Conservation (phyloP, 2,329 filamentous ascomycete genomes). For the Raffaelea ambrosiae region DNA sequence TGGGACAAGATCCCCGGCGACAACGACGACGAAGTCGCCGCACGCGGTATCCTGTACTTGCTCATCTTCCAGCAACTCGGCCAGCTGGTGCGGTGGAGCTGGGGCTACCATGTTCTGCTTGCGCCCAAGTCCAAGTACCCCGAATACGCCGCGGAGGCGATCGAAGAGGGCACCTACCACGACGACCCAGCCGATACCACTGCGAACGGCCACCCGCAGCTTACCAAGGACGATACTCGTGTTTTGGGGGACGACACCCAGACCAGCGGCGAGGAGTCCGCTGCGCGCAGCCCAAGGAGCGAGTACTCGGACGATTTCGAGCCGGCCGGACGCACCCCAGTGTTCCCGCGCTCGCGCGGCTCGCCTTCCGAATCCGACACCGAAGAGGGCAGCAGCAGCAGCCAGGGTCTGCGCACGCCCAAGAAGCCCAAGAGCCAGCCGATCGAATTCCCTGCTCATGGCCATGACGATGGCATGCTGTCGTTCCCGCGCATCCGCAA, state of each 20-base stretch:
- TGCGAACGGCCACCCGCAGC: neutral
- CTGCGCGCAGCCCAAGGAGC: conserved; percentile 24
- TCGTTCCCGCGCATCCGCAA: conserved; percentile 52
- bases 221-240: neutral
- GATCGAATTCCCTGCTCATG: conserved; percentile 16
- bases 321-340: conserved; percentile 47
- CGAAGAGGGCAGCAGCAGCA: conserved; percentile 23
- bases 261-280: conserved; percentile 28
- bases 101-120: conserved; percentile 93
- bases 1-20: conserved; percentile 89
- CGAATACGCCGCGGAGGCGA: conserved; percentile 48
- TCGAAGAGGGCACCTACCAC: conserved; percentile 50
- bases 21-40: conserved; percentile 90
- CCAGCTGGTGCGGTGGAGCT: conserved; percentile 92
- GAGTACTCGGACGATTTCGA: conserved; percentile 41
- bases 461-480: conserved; percentile 43
- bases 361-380: conserved; percentile 42
- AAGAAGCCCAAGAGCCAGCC: conserved; percentile 19
- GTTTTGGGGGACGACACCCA: conserved; percentile 16
- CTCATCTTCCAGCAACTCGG: conserved; percentile 97
- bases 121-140: conserved; percentile 70
- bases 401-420: conserved; percentile 9
- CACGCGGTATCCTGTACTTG: conserved; percentile 88
- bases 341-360: conserved; percentile 38
- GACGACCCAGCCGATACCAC: neutral